These are phyloP conservation scores for Dipodascopsis uninucleata DNA, from an alignment of 805 yeast species.

Conservation along the genomic window DNA sequence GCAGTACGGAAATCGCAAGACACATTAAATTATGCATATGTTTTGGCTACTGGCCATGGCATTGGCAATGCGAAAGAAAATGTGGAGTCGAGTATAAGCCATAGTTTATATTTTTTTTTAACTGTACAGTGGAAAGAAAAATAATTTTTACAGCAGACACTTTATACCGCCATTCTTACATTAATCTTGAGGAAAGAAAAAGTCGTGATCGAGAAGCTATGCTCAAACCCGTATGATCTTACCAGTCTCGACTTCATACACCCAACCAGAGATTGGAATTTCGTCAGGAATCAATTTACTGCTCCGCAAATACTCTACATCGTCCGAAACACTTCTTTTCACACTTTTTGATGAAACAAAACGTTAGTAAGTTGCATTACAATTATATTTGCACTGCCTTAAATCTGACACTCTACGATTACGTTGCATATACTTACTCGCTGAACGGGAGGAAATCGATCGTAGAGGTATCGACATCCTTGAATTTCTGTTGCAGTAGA, in stretches of 20 bases:
- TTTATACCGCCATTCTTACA: no score
- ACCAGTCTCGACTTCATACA: slow-evolving; percentile 26
- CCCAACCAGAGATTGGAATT: slow-evolving; percentile 22
- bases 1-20: no score
- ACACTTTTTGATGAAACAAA: slow-evolving; percentile 8
- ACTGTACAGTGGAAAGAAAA: no score
- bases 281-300: slow-evolving; percentile 10
- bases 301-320: slow-evolving; percentile 14
- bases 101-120: no score
- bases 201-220: no score
- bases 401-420: not conserved
- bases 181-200: no score
- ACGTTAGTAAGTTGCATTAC: not conserved
- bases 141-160: no score
- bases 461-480: slow-evolving; percentile 5
- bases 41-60: no score
- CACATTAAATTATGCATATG: no score
- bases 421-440: slow-evolving; percentile 8
- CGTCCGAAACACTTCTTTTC: slow-evolving; percentile 22
- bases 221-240: slow-evolving; percentile 14
- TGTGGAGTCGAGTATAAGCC: no score
- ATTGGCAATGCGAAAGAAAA: no score
- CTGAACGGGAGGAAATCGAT: slow-evolving; percentile 21
- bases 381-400: not conserved
- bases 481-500: slow-evolving; percentile 13